Evolutionary conservation across 1,284 basidiomycete genomes (phyloP).

Genomic region (Abortiporus biennis): DNA sequence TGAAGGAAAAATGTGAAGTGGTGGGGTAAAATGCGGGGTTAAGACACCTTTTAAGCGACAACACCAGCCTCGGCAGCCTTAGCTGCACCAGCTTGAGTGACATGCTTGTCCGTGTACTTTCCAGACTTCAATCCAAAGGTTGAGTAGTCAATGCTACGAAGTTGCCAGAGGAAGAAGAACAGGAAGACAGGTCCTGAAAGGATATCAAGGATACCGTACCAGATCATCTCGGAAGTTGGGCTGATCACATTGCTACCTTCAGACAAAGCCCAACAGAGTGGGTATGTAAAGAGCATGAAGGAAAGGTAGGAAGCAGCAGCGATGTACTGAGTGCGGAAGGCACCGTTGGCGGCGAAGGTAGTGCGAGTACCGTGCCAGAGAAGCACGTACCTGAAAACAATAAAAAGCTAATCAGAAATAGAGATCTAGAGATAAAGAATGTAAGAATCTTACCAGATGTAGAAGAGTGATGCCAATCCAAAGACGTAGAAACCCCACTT

Average conservation of each 20-base stretch:
- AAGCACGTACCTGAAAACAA: constrained; percentile 20
- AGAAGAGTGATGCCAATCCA: constrained; percentile 35
- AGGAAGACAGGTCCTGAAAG: constrained; percentile 43
- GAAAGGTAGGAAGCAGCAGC: constrained; percentile 33
- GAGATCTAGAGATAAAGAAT: constrained; percentile 17
- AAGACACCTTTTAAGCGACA: not conserved
- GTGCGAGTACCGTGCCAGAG: constrained; percentile 21
- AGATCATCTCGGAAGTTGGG: constrained; percentile 37
- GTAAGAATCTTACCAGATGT: constrained; percentile 34
- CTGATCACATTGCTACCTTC: constrained; percentile 40
- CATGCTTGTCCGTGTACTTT: constrained; percentile 16
- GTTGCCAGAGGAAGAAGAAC: constrained; percentile 19
- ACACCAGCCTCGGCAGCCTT: constrained; percentile 14
- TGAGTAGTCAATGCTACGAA: constrained; percentile 19
- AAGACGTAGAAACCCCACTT: constrained; percentile 43
- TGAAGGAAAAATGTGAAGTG: not conserved
- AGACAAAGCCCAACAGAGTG: constrained; percentile 36
- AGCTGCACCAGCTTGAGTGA: constrained; percentile 9
- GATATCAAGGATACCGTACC: constrained; percentile 54
- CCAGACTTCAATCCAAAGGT: constrained; percentile 19
- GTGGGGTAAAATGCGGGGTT: not conserved
- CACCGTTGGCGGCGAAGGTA: constrained; percentile 26
- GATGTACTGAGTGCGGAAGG: constrained; percentile 34
- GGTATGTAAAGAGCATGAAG: constrained; percentile 48
- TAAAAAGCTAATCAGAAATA: constrained; percentile 14